Evolutionary conservation across 2,329 filamentous ascomycete species (phyloP).

Genomic region (Aspergillus fijiensis): DNA sequence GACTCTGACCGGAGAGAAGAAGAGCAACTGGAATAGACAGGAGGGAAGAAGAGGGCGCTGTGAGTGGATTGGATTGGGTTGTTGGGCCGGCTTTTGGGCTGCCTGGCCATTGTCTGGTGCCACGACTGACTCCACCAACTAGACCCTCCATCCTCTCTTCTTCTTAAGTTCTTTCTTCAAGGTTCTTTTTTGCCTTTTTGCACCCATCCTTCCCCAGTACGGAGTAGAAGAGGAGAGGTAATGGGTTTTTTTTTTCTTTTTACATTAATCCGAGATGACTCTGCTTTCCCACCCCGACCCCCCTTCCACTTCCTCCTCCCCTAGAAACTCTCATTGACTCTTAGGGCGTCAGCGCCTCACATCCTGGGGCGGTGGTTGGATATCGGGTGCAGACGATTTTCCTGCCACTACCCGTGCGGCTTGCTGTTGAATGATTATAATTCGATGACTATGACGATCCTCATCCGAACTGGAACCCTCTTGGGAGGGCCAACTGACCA

Average conservation of each 20-base stretch:
- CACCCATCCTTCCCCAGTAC: neutral
- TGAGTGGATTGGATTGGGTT: conserved; percentile 23
- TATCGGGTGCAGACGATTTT: conserved; percentile 13
- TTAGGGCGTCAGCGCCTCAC: conserved; percentile 27
- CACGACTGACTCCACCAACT: conserved; percentile 40
- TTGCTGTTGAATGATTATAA: conserved; percentile 4
- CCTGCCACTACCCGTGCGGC: conserved; percentile 21
- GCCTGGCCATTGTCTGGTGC: conserved; percentile 36
- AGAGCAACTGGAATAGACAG: conserved; percentile 10
- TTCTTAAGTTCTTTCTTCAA: neutral
- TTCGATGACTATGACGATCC: neutral
- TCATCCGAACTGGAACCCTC: neutral
- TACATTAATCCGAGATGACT: conserved; percentile 16
- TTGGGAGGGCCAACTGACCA: neutral
- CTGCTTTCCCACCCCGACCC: neutral
- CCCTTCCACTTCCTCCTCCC: neutral
- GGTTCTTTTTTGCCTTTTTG: no score
- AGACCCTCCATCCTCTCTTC: neutral
- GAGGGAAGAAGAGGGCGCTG: conserved; percentile 11
- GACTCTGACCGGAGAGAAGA: conserved; percentile 10
- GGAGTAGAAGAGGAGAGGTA: no score
- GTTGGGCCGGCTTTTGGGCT: conserved; percentile 42
- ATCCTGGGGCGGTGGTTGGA: conserved; percentile 5
- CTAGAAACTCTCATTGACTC: conserved; percentile 31
- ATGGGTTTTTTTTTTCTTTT: no score